Conservation (phyloP, 2,329 filamentous ascomycete genomes). For the Apiospora malaysiana region DNA sequence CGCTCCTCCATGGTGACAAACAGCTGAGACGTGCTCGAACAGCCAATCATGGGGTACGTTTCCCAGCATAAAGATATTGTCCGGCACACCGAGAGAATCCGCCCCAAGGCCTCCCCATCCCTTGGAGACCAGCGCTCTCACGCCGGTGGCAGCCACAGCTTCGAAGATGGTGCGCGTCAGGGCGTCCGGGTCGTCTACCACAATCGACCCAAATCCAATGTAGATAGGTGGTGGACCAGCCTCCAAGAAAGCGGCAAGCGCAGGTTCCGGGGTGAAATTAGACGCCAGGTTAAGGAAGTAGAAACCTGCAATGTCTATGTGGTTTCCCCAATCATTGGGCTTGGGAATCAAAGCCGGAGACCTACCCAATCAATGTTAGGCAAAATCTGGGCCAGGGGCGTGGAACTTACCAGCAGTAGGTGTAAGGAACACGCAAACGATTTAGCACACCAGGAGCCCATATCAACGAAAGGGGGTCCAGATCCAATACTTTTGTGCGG, state of each 20-base stretch:
- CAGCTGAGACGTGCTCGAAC: conserved; percentile 79
- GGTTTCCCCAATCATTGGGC: conserved; percentile 58
- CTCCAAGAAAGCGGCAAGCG: conserved; percentile 48
- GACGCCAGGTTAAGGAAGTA: conserved; percentile 54
- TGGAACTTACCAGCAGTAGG: conserved; percentile 79
- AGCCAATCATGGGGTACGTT: conserved; percentile 91
- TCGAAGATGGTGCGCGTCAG: conserved; percentile 53
- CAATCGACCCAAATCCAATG: conserved; percentile 63
- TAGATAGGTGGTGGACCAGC: conserved; percentile 57
- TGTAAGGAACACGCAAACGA: conserved; percentile 79
- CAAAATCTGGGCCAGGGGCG: neutral
- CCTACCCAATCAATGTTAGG: conserved; percentile 29
- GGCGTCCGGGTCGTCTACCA: conserved; percentile 54
- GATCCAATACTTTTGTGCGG: conserved; percentile 68
- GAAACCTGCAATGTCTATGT: conserved; percentile 60
- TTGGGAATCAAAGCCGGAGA: conserved; percentile 55
- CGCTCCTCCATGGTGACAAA: conserved; percentile 87
- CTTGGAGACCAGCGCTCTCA: conserved; percentile 83
- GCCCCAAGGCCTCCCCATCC: conserved; percentile 87
- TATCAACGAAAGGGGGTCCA: conserved; percentile 79
- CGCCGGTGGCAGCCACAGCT: conserved; percentile 52
- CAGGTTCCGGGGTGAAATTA: conserved; percentile 40
- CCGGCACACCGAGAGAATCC: conserved; percentile 71
- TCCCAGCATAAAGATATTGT: conserved; percentile 81
- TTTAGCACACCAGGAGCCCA: conserved; percentile 83